A percentile compares a stretch with the other conserved stretches of the same genome.
phyloP scores from a whole-genome alignment of 352 stramenopile genomes.

The Globisporangium carolinianum region DNA sequence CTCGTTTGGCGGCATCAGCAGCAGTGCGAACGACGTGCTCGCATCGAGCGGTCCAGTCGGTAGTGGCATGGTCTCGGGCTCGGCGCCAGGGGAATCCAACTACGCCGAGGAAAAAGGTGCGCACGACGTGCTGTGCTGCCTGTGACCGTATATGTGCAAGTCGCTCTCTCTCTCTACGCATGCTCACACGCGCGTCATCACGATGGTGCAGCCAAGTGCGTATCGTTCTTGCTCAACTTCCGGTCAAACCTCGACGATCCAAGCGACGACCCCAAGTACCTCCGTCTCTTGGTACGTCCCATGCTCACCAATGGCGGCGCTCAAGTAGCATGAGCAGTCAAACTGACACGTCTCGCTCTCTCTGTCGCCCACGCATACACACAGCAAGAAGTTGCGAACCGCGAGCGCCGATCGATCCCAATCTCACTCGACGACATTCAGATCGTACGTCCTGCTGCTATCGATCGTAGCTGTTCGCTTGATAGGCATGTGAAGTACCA shows the following conservation, averaged over 20 bases:
- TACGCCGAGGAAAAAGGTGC: slow-evolving; percentile 52
- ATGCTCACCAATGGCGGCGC: too few relatives aligned
- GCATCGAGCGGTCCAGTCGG: background rate
- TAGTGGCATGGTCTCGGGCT: background rate
- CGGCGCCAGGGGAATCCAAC: slow-evolving; percentile 21
- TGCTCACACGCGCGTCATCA: background rate
- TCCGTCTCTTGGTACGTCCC: slow-evolving; percentile 59
- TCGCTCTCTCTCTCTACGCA: too few relatives aligned
- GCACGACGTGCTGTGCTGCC: background rate
- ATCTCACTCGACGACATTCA: slow-evolving; percentile 79
- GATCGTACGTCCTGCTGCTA: slow-evolving; percentile 36
- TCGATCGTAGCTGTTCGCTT: too few relatives aligned
- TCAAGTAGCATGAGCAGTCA: too few relatives aligned
- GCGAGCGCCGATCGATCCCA: slow-evolving; percentile 69
- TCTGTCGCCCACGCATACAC: background rate
- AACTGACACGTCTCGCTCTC: background rate
- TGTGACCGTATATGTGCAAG: background rate
- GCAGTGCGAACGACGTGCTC: slow-evolving; percentile 11
- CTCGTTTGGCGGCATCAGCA: slow-evolving; percentile 5
- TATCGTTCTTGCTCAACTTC: slow-evolving; percentile 66
- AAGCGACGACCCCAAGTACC: slow-evolving; percentile 59
- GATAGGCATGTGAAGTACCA: too few relatives aligned
- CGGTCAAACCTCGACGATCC: slow-evolving; percentile 71
- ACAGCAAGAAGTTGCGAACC: slow-evolving; percentile 85
- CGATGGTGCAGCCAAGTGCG: slow-evolving; percentile 50